Base-by-base conservation (phyloP, 805 yeast species). In the Suhomyces pyralidae region DNA sequence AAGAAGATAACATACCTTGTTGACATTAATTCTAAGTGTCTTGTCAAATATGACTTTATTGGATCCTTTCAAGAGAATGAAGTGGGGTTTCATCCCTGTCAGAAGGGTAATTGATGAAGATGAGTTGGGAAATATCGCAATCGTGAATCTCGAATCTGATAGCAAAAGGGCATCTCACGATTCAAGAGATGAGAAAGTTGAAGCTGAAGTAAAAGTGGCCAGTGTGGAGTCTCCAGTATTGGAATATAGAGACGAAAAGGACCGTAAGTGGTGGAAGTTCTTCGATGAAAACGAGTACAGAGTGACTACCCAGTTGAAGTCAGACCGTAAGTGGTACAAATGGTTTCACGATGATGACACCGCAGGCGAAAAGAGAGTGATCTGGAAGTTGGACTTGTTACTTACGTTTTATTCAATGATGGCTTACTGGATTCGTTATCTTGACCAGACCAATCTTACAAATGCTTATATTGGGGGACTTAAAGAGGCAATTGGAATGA, bases 161-260 rank as follows among this genome's bases (percentile, higher is more conserved):
- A 38, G 8, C 14, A 38, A 38, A 8, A 17, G 24, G 22, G 24
- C 9, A 38, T 38, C 12, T 38, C 8, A 7, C 22, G 12, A 38
- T 15, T 38, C 42, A 10, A 24, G 7, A 10, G 42, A 38, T 5
- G 7, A 38, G 24, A 38, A 38, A 19, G 24, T 17, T 10, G 42
- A 38, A 12, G 24, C 20, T 10, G 24, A 38, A 5, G 42, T 38
- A 4, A 9, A 38, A 9, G 20, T 19, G 24, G 24, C 24, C 14
- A 17, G 22, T 7, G 14, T 38, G n/a, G n/a, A 38, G 42, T 10
- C 24, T 10, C 42, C 20, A 24, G 45, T 9, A 2, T n/a, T 42
- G 7, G 83, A 79, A 58, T 76, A 72, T 57, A 65, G 83, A 55
- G 84, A 81, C 59, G 84, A 80, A 61, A 81, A 82, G 5, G 58